Evolutionary conservation across 768 basidiomycete species (phyloP).

Genomic region (Paxillus ammoniavirescens): DNA sequence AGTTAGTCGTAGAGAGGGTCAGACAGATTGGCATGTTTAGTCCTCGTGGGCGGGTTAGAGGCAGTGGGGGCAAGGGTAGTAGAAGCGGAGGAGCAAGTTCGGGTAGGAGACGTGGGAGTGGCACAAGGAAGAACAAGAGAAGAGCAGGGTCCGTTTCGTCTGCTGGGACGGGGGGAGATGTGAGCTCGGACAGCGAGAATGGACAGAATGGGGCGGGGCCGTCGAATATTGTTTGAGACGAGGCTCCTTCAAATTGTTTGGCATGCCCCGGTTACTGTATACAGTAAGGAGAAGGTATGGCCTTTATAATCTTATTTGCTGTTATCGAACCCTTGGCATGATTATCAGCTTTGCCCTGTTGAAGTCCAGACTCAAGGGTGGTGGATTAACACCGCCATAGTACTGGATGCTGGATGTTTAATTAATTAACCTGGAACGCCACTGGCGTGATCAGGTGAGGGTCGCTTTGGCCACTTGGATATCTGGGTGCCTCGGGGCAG

Average conservation of each 20-base stretch:
- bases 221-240: background rate
- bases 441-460: too few relatives aligned
- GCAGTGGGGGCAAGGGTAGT: background rate
- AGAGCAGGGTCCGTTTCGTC: background rate
- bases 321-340: too few relatives aligned
- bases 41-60: background rate
- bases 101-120: background rate
- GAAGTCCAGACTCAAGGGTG: too few relatives aligned
- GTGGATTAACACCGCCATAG: too few relatives aligned
- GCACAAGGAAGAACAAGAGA: background rate
- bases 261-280: background rate
- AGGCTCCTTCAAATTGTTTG: too few relatives aligned
- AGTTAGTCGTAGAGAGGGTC: background rate
- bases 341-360: too few relatives aligned
- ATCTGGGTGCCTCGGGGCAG: too few relatives aligned
- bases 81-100: background rate
- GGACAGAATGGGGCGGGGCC: background rate
- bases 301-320: too few relatives aligned
- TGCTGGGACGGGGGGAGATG: background rate
- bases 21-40: background rate
- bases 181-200: background rate
- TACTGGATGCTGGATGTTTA: too few relatives aligned
- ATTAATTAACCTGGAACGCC: too few relatives aligned
- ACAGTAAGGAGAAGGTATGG: too few relatives aligned
- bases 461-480: too few relatives aligned